Evolutionary conservation across 169 alveolate species (phyloP).

Genomic region (Plasmodium ovale): DNA sequence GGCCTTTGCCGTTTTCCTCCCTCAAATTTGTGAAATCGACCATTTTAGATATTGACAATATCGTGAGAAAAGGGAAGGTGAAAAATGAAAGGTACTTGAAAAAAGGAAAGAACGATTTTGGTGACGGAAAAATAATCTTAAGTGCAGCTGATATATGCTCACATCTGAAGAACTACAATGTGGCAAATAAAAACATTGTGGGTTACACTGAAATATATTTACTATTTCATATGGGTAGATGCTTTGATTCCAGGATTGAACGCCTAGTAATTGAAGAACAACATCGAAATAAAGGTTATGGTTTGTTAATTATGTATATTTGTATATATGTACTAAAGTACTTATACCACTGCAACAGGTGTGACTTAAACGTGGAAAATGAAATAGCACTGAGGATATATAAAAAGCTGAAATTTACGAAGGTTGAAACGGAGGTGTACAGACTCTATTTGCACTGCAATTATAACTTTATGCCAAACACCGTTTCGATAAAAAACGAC

Average conservation of each 20-base stretch:
- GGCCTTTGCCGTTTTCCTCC: neutral
- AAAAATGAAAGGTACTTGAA: conserved; percentile 40
- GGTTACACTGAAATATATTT: conserved; percentile 83
- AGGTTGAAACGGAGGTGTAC: conserved; percentile 76
- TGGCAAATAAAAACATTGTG: conserved; percentile 54
- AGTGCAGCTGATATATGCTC: conserved; percentile 12
- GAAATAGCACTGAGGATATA: conserved; percentile 82
- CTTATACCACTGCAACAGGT: conserved; percentile 79
- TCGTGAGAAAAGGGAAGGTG: conserved; percentile 46
- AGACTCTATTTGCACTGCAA: conserved; percentile 71
- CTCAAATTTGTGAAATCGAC: conserved; percentile 47
- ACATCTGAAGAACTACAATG: conserved; percentile 31
- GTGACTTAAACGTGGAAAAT: conserved; percentile 81
- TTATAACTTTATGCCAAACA: conserved; percentile 36
- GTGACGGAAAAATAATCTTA: conserved; percentile 3
- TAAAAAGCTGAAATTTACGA: conserved; percentile 78
- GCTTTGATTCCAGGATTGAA: conserved; percentile 84
- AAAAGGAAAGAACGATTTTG: neutral
- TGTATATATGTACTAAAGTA: conserved; percentile 78
- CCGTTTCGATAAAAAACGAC: conserved; percentile 24
- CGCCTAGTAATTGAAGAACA: conserved; percentile 80
- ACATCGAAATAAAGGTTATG: conserved; percentile 80
- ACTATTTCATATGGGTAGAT: conserved; percentile 85
- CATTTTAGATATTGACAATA: conserved; percentile 49
- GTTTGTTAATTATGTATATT: conserved; percentile 75